Conservation (phyloP, 352 stramenopile species). For the Phytophthora sp. region DNA sequence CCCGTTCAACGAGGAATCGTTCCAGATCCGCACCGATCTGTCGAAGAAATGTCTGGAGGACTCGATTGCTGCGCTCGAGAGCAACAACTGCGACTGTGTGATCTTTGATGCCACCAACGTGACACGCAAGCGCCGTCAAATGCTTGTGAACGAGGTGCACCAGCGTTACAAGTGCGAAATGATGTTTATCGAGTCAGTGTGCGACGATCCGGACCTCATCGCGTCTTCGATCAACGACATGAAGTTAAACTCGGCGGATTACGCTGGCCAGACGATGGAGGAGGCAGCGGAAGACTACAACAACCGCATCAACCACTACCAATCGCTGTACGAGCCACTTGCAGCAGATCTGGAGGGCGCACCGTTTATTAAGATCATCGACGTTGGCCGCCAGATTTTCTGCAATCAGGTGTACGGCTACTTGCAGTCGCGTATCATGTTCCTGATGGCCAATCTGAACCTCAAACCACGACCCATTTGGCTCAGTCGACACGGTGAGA, state of each 20-base stretch:
- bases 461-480: slow-evolving; percentile 95
- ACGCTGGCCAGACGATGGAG: slow-evolving; percentile 72
- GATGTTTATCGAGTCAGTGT: slow-evolving; percentile 88
- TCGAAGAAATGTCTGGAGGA: slow-evolving; percentile 76
- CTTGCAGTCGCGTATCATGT: slow-evolving; percentile 91
- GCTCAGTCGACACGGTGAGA: slow-evolving; percentile 97
- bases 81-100: slow-evolving; percentile 75
- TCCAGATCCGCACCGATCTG: slow-evolving; percentile 71
- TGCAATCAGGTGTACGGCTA: slow-evolving; percentile 89
- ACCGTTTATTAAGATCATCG: slow-evolving; percentile 85
- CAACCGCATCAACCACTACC: slow-evolving; percentile 83
- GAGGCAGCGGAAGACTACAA: slow-evolving; percentile 78
- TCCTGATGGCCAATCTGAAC: slow-evolving; percentile 97
- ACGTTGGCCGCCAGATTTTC: slow-evolving; percentile 83
- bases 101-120: slow-evolving; percentile 89
- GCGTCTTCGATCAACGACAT: slow-evolving; percentile 86
- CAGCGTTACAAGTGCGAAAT: slow-evolving; percentile 78
- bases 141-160: slow-evolving; percentile 60
- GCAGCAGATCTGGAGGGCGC: slow-evolving; percentile 57
- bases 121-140: slow-evolving; percentile 66
- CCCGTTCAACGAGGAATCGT: slow-evolving; percentile 74
- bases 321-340: slow-evolving; percentile 73
- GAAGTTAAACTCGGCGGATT: slow-evolving; percentile 85
- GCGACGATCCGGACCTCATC: slow-evolving; percentile 73
- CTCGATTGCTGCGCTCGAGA: slow-evolving; percentile 68